A percentile compares a stretch with the other conserved stretches of the same genome.
Evolutionary conservation across 2,329 filamentous ascomycete species (phyloP).

Genomic region (Arthroderma uncinatum): DNA sequence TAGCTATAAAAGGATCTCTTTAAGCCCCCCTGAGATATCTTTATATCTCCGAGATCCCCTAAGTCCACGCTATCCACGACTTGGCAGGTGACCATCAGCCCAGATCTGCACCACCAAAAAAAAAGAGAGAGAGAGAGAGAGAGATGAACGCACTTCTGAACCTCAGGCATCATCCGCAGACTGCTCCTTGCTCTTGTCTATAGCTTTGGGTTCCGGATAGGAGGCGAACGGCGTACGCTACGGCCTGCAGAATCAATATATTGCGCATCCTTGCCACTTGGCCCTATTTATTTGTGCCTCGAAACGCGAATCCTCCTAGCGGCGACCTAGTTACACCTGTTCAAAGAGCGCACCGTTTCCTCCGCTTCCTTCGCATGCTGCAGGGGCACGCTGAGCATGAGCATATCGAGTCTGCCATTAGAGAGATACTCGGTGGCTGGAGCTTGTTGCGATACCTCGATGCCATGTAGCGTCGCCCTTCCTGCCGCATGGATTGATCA

Average conservation of each 20-base stretch:
- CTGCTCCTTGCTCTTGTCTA: not conserved
- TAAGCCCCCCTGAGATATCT: not conserved
- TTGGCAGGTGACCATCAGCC: not conserved
- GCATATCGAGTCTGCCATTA: not conserved
- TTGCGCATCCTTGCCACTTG: conserved; percentile 1
- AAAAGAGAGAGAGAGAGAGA: not conserved
- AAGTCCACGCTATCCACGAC: not conserved
- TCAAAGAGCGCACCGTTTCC: not conserved
- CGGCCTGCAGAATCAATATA: not conserved
- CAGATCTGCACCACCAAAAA: not conserved
- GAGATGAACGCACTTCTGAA: too few relatives aligned
- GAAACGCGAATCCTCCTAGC: not conserved
- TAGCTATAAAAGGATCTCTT: not conserved
- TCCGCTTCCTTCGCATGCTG: not conserved
- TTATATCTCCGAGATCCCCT: not conserved
- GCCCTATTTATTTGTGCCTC: not conserved
- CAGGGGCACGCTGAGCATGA: not conserved
- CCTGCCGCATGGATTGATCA: conserved; percentile 5
- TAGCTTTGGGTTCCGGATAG: not conserved
- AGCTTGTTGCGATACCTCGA: not conserved
- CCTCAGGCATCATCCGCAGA: not conserved
- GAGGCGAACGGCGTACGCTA: not conserved
- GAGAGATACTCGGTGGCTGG: not conserved
- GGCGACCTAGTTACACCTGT: not conserved
- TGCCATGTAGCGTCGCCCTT: conserved; percentile 4